Conservation (phyloP, 192 early-diverging fungal genomes). For the Powellomyces hirtus region DNA sequence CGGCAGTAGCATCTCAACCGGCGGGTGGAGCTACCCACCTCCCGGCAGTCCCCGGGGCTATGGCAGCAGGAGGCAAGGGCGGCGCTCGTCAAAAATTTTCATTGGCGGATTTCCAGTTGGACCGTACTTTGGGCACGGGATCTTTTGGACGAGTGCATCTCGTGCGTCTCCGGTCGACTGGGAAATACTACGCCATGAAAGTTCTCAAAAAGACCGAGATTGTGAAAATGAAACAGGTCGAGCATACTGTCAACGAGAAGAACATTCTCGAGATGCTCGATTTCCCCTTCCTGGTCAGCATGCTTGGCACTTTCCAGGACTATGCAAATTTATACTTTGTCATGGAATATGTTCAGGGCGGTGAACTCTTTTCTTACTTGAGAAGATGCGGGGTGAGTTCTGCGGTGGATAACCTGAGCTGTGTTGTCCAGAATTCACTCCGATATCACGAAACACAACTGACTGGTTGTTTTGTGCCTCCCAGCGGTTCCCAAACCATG, state of each 20-base stretch:
- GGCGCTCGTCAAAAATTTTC: constrained; percentile 32
- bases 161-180: constrained; percentile 73
- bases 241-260: constrained; percentile 98
- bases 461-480: constrained; percentile 24
- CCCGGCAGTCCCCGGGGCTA: constrained; percentile 17
- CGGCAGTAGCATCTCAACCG: not conserved
- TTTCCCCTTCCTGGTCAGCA: constrained; percentile 88
- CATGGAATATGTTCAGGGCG: constrained; percentile 94
- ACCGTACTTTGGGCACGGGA: constrained; percentile 91
- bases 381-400: constrained; percentile 73
- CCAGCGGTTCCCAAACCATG: constrained; percentile 82
- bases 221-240: constrained; percentile 92
- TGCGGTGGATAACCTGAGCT: not conserved
- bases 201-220: constrained; percentile 92
- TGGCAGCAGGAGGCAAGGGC: not conserved
- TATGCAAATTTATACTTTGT: constrained; percentile 88
- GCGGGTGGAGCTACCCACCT: constrained; percentile 2
- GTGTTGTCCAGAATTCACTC: too few relatives aligned
- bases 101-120: constrained; percentile 78
- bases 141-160: constrained; percentile 97
- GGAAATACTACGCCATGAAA: constrained; percentile 94
- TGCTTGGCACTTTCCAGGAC: constrained; percentile 96
- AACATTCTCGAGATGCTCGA: constrained; percentile 82
- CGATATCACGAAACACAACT: too few relatives aligned
- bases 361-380: constrained; percentile 93